Evolutionary conservation across 495 filamentous ascomycete species (phyloP).

Genomic region (Hyaloscypha variabilis): DNA sequence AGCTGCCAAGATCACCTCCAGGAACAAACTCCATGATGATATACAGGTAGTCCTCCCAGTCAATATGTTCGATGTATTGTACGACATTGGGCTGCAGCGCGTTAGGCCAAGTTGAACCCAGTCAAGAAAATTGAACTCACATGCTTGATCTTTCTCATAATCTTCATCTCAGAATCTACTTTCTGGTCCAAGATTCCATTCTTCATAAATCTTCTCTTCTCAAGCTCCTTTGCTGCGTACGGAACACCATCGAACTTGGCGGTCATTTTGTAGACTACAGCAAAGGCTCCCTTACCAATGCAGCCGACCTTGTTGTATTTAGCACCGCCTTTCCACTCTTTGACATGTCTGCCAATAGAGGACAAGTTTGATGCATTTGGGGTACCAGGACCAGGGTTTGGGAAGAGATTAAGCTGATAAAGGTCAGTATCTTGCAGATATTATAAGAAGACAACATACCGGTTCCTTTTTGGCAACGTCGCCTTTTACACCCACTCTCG

Average conservation of each 20-base stretch:
- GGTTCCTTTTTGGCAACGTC: conserved; percentile 11
- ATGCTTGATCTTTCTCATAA: conserved; percentile 83
- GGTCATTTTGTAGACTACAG: conserved; percentile 84
- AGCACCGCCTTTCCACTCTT: conserved; percentile 76
- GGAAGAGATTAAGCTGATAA: conserved; percentile 29
- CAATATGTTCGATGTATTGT: conserved; percentile 81
- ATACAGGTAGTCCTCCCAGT: conserved; percentile 76
- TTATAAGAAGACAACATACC: conserved; percentile 16
- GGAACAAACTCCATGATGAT: conserved; percentile 97
- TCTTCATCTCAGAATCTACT: conserved; percentile 92
- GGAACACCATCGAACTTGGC: conserved; percentile 76
- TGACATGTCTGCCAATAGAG: conserved; percentile 34
- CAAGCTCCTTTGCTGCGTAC: conserved; percentile 88
- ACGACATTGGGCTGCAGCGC: conserved; percentile 83
- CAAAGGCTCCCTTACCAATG: conserved; percentile 93
- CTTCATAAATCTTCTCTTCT: conserved; percentile 87
- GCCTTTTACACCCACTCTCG: conserved; percentile 6
- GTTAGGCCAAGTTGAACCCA: conserved; percentile 25
- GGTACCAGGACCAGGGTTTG: conserved; percentile 14
- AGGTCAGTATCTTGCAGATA: conserved; percentile 10
- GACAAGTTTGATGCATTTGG: conserved; percentile 17
- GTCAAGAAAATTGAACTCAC: conserved; percentile 50
- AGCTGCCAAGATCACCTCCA: conserved; percentile 78
- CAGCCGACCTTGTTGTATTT: conserved; percentile 80
- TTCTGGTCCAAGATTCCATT: conserved; percentile 82